Base-by-base conservation (phyloP, 2,329 filamentous ascomycete species). In the Juglanconis juglandina region DNA sequence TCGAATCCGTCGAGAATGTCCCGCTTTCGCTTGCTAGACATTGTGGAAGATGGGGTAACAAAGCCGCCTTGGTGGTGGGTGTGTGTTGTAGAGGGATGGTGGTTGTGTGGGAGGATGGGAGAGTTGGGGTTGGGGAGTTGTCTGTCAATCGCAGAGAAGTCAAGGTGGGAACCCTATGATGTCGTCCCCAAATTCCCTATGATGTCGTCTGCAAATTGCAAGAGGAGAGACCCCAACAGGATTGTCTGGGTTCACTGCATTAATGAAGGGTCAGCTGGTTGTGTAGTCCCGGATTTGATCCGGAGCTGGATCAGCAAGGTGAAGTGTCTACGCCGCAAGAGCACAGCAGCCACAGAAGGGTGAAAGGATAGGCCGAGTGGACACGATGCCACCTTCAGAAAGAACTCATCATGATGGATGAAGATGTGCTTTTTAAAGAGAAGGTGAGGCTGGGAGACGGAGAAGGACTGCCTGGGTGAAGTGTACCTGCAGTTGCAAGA, bases 1-100 rank as follows among this genome's bases (percentile, higher is more conserved):
- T 89, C 86, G 66, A 88, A 88, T 58, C 79, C 78, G 64, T 85
- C 80, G 58, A 85, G 73, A 35, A 75, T 69, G 60, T 78, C 78
- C 64, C 81, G 76, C 78, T 87, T 88, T 57, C 86, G 77, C 71
- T 87, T 87, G 59, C 71, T 65, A n/a, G 74, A 70, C 78, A 66
- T 73, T 65, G 6, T 53, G 39, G 41, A 11, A 37, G 46, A 47
- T 24, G 30, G 24, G 46, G 13, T 3, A 11, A 41, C 13, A 33
- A 50, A 42, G 54, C 10, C 5, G 46, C 24, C 17, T 17, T 50
- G 46, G 32, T 49, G 34, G 11, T 9, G 10, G 34, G 11, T 9
- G 10, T 24, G 4, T 30, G 35, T 4, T 34, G 30, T 56, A 32
- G 24, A 41, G 51, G 37, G 13, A 24, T 46, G 10, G 35, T 37